Evolutionary conservation across 2,329 filamentous ascomycete species (phyloP).

Genomic region (Coleophoma crateriformis): DNA sequence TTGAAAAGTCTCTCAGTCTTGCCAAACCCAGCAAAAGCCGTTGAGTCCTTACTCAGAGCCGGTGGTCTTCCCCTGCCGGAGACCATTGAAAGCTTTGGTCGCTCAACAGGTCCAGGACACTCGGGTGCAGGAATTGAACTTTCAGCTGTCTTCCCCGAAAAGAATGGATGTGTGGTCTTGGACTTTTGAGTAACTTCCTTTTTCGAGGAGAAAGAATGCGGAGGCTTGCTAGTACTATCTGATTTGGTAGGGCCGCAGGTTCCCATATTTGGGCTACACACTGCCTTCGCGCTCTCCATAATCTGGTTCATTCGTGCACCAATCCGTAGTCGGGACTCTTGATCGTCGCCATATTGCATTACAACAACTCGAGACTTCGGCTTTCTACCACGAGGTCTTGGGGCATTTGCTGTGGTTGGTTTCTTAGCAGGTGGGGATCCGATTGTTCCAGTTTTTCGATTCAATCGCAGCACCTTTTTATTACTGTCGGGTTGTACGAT

Average conservation of each 20-base stretch:
- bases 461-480: conserved; percentile 49
- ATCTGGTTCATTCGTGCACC: conserved; percentile 61
- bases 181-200: conserved; percentile 17
- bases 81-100: neutral
- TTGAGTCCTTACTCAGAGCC: neutral
- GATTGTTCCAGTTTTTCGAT: conserved; percentile 55
- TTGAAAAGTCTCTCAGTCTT: conserved; percentile 35
- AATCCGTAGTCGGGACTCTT: conserved; percentile 37
- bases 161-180: conserved; percentile 64
- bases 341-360: conserved; percentile 54
- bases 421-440: conserved; percentile 56
- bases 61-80: conserved; percentile 9
- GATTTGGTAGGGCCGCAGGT: too few relatives aligned
- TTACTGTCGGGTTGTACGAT: too few relatives aligned
- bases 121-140: too few relatives aligned
- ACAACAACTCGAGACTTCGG: conserved; percentile 40
- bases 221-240: too few relatives aligned
- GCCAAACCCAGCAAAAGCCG: conserved; percentile 16
- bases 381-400: conserved; percentile 30
- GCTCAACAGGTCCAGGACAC: conserved; percentile 8
- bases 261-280: too few relatives aligned
- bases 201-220: conserved; percentile 16
- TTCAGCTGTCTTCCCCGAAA: conserved; percentile 29
- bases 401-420: conserved; percentile 11
- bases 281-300: conserved; percentile 27